Evolutionary conservation across 208 protist genomes (phyloP).

Genomic region (Leptomonas pyrrhocoris): DNA sequence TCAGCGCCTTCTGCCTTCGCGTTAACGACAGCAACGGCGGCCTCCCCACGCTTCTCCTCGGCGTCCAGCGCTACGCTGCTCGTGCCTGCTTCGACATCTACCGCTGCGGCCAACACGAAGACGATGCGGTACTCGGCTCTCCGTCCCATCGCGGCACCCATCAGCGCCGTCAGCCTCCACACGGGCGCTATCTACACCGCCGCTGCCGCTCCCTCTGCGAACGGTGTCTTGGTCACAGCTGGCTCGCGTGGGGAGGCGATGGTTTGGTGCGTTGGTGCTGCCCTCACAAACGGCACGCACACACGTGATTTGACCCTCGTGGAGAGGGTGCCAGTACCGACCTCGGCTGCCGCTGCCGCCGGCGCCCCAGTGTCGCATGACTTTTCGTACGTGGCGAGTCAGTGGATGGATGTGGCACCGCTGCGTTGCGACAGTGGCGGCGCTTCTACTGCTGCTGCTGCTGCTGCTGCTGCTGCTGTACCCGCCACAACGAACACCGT

Average conservation of each 20-base stretch:
- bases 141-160: conserved; percentile 40
- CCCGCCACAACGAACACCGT: conserved; percentile 11
- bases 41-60: neutral
- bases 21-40: neutral
- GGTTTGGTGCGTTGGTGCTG: conserved; percentile 44
- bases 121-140: conserved; percentile 13
- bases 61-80: neutral
- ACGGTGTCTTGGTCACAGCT: conserved; percentile 52
- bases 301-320: conserved; percentile 27
- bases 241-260: conserved; percentile 62
- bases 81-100: neutral
- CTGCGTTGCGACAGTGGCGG: neutral
- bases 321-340: conserved; percentile 20
- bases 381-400: conserved; percentile 31
- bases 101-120: neutral
- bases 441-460: neutral
- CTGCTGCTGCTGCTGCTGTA: neutral
- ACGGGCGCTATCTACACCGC: conserved; percentile 61
- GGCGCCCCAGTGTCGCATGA: neutral
- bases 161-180: conserved; percentile 40
- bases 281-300: neutral
- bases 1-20: neutral
- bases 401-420: conserved; percentile 20
- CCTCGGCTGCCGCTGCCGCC: conserved; percentile 4
- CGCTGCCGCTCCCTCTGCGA: neutral